Percentiles rank a stretch among this genome's conserved stretches.
phyloP scores from a whole-genome alignment of 2,329 filamentous ascomycete genomes.

The Clonostachys rhizophaga region DNA sequence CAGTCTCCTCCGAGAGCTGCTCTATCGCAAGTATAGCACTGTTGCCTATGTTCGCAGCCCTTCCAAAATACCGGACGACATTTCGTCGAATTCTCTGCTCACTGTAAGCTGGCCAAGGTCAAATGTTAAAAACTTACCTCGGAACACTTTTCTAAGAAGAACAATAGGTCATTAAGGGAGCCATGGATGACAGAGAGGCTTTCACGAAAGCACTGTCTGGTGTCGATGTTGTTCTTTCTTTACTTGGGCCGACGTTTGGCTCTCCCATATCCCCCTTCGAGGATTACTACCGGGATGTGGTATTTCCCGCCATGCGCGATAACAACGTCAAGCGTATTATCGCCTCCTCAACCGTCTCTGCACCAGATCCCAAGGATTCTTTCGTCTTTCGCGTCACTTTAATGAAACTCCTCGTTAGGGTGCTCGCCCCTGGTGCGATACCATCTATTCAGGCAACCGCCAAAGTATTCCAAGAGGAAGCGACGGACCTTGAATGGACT shows the following conservation, averaged over 20 bases:
- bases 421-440: too few relatives aligned
- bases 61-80: neutral
- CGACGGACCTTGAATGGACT: conserved; percentile 17
- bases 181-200: too few relatives aligned
- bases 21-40: neutral
- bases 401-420: neutral
- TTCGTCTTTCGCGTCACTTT: conserved; percentile 4
- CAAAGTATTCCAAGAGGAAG: conserved; percentile 11
- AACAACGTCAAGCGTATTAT: conserved; percentile 22
- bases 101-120: neutral
- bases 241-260: too few relatives aligned
- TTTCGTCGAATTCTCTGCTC: neutral
- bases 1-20: neutral
- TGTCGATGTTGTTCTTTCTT: too few relatives aligned
- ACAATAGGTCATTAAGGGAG: too few relatives aligned
- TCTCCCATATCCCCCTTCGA: too few relatives aligned
- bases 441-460: conserved; percentile 10
- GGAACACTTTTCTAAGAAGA: too few relatives aligned
- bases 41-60: neutral
- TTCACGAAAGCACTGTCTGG: too few relatives aligned
- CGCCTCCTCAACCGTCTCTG: conserved; percentile 23
- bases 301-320: conserved; percentile 12
- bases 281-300: too few relatives aligned
- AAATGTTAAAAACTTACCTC: too few relatives aligned
- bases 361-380: conserved; percentile 13